phyloP scores from a whole-genome alignment of 306 rosid genomes.

The Prunus mume region DNA sequence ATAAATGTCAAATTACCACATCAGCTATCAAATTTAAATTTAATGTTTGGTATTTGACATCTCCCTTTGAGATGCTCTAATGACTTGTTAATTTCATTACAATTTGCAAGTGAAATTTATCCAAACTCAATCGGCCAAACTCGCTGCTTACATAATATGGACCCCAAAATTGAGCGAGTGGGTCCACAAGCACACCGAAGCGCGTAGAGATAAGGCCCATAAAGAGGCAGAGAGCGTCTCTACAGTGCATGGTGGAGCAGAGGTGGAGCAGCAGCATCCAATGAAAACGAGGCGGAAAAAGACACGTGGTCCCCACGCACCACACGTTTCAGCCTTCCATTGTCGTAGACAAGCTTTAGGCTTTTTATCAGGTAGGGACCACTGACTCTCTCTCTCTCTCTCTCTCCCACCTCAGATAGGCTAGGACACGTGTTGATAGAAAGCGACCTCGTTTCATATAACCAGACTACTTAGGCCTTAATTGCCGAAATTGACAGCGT shows the following conservation, averaged over 20 bases:
- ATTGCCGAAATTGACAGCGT: constrained; percentile 36
- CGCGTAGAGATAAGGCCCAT: constrained; percentile 7
- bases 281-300: constrained; percentile 19
- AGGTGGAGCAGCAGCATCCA: constrained; percentile 19
- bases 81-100: too few relatives aligned
- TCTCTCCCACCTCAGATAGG: background rate
- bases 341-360: background rate
- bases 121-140: too few relatives aligned
- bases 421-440: constrained; percentile 38
- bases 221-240: background rate
- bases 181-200: background rate
- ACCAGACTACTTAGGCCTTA: constrained; percentile 4
- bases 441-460: constrained; percentile 28
- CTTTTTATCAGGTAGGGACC: constrained; percentile 31
- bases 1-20: too few relatives aligned
- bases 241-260: constrained; percentile 11
- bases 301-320: constrained; percentile 30
- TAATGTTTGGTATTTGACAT: too few relatives aligned
- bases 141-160: too few relatives aligned
- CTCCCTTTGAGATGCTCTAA: too few relatives aligned
- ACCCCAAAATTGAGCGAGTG: constrained; percentile 4
- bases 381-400: background rate
- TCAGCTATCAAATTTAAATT: too few relatives aligned
- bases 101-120: too few relatives aligned
- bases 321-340: constrained; percentile 27